Percentiles rank a stretch among this genome's conserved stretches.
phyloP scores from a whole-genome alignment of 495 filamentous ascomycete species.

The Penicillium waksmanii region DNA sequence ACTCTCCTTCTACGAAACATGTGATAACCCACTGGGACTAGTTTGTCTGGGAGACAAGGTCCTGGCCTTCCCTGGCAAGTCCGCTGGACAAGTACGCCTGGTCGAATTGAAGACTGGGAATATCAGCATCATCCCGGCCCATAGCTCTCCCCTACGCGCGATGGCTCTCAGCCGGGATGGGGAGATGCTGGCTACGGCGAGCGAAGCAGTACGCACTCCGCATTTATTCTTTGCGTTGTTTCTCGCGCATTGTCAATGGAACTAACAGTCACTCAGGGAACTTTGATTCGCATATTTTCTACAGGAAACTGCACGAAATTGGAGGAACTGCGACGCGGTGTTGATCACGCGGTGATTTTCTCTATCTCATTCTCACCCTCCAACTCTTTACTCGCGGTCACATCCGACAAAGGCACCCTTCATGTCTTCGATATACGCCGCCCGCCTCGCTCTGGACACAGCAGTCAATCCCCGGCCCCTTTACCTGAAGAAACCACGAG shows the following conservation, averaged over 20 bases:
- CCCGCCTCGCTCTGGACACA: conserved; percentile 36
- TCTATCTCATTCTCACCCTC: conserved; percentile 84
- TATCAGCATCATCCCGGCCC: conserved; percentile 93
- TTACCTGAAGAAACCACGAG: conserved; percentile 51
- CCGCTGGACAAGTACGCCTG: conserved; percentile 87
- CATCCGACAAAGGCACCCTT: conserved; percentile 94
- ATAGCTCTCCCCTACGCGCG: conserved; percentile 77
- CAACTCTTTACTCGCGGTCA: conserved; percentile 78
- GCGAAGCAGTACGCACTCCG: conserved; percentile 66
- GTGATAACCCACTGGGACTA: conserved; percentile 82
- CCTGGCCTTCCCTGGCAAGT: conserved; percentile 82
- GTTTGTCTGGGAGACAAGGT: conserved; percentile 74
- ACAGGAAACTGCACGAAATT: conserved; percentile 76
- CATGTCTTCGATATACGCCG: conserved; percentile 84
- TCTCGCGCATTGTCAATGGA: background rate
- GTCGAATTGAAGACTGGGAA: conserved; percentile 80
- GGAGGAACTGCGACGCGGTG: conserved; percentile 82
- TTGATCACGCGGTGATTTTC: conserved; percentile 86
- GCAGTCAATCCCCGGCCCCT: conserved; percentile 38
- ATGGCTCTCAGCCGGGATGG: conserved; percentile 80
- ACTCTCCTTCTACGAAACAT: conserved; percentile 77
- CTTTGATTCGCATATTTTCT: conserved; percentile 81
- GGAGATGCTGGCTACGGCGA: conserved; percentile 84
- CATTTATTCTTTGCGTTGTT: background rate
- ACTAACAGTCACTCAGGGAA: conserved; percentile 60